phyloP scores from a whole-genome alignment of 2,329 filamentous ascomycete genomes.

The Helotiales sp. region DNA sequence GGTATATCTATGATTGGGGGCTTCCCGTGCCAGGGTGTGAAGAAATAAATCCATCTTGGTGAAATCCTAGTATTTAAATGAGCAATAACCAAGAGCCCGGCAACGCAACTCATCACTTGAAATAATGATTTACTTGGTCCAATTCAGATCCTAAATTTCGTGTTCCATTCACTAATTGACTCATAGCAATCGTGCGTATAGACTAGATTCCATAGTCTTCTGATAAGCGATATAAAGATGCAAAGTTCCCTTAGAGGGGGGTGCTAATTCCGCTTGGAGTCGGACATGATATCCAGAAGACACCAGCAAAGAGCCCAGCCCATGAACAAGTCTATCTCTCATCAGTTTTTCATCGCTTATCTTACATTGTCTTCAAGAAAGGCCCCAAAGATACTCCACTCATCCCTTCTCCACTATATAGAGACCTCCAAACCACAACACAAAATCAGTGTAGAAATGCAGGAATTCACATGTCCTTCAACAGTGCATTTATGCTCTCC shows the following conservation, averaged over 20 bases:
- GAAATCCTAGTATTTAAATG: neutral
- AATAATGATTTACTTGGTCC: neutral
- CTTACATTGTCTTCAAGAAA: neutral
- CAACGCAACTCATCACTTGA: neutral
- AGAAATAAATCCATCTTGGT: neutral
- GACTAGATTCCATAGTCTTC: neutral
- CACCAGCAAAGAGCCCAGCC: neutral
- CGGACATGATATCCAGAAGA: neutral
- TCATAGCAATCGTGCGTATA: neutral
- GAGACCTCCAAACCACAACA: neutral
- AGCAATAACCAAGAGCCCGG: neutral
- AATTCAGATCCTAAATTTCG: neutral
- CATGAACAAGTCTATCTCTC: neutral
- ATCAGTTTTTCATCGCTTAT: neutral
- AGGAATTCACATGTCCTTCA: neutral
- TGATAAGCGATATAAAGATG: neutral
- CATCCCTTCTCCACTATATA: neutral
- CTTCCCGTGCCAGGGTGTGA: neutral
- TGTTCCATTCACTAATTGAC: neutral
- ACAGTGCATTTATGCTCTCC: neutral
- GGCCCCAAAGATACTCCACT: neutral
- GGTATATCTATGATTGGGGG: neutral
- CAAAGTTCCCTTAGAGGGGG: neutral
- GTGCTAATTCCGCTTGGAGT: neutral
- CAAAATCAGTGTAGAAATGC: neutral